Evolutionary conservation across 2,329 filamentous ascomycete genomes (phyloP), one percentile per base, ranked within the genome.

Genomic region (Leptodontidium sp.): DNA sequence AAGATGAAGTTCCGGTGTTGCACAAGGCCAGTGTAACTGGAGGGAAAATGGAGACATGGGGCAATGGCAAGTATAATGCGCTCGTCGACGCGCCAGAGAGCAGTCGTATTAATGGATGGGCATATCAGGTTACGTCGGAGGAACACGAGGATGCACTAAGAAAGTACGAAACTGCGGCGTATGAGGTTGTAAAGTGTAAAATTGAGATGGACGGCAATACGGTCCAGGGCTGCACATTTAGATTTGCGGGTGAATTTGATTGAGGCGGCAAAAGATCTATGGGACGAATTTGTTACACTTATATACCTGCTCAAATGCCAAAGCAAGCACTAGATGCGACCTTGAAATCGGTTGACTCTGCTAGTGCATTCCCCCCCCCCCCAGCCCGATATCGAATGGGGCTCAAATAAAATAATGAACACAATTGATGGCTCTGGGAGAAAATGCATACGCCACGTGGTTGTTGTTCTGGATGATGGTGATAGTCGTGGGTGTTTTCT

Each of bases 151-250:
- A 79, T 47, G 74, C 73, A 1, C 61, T 82, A 29, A 68, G 77
- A 12, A 70, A 69, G 8, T 81, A 81, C 61, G 81, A 82, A 74
- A 81, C 80, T 26, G 76, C 77, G 21, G 75, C 71, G 14, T 82
- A 82, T 71, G 80, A 81, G 64, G 78, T 81, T 21, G 77, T 79
- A 14, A 70, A 79, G 29, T 81, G 79, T 69, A 55, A 53, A 2
- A 81, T 82, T 32, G 45, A 65, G 15, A 71, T 77, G 17, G 61
- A 59, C 8, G 71, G 55, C 8, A 17, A 24, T 47, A 45, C 32
- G 47, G 64, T 73, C 15, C 66, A 49, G 45, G 77, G 77, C 0
- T 71, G 74, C 45, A 77, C 75, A 11, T 79, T 78, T 68, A 65
- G 77, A 24, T 77, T 76, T 53, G 50, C 66, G 14, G 71, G 69